These are phyloP conservation scores for Corinectria fuckeliana DNA, from an alignment of 2,329 filamentous ascomycete species.

Conservation along the genomic window DNA sequence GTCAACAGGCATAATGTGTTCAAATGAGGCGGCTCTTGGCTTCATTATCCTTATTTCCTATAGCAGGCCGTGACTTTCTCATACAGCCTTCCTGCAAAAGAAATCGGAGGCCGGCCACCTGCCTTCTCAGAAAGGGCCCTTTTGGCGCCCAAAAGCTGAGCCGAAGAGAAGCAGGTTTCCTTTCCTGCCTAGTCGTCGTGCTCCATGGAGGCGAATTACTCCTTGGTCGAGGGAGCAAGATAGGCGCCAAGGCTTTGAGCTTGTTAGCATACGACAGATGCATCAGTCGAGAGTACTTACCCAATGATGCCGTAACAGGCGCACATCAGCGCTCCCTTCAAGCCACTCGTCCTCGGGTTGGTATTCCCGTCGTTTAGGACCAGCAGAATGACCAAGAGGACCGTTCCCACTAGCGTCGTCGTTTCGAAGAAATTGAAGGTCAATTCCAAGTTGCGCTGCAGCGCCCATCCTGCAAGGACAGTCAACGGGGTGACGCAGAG, in stretches of 20 bases:
- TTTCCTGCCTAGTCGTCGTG: neutral
- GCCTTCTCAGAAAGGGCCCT: neutral
- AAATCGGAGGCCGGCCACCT: neutral
- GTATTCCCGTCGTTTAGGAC: conserved; percentile 75
- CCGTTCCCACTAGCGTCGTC: conserved; percentile 72
- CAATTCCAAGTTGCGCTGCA: conserved; percentile 64
- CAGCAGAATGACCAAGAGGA: conserved; percentile 77
- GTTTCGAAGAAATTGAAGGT: conserved; percentile 81
- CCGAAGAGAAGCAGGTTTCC: neutral
- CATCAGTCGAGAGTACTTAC: conserved; percentile 11
- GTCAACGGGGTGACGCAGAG: conserved; percentile 67
- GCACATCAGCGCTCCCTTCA: conserved; percentile 63
- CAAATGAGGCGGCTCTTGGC: neutral
- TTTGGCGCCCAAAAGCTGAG: neutral
- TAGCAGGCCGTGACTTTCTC: neutral
- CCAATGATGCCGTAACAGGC: conserved; percentile 61
- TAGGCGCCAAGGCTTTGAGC: conserved; percentile 10
- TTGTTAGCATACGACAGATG: neutral
- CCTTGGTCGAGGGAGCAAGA: conserved; percentile 7
- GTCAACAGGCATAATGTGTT: neutral
- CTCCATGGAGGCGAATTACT: neutral
- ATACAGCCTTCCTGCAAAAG: neutral
- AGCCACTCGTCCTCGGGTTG: conserved; percentile 58
- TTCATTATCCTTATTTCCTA: neutral
- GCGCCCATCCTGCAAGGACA: conserved; percentile 64